These are phyloP conservation scores for Cucurbita ficifolia DNA, from an alignment of 306 rosid species.

Conservation along the genomic window DNA sequence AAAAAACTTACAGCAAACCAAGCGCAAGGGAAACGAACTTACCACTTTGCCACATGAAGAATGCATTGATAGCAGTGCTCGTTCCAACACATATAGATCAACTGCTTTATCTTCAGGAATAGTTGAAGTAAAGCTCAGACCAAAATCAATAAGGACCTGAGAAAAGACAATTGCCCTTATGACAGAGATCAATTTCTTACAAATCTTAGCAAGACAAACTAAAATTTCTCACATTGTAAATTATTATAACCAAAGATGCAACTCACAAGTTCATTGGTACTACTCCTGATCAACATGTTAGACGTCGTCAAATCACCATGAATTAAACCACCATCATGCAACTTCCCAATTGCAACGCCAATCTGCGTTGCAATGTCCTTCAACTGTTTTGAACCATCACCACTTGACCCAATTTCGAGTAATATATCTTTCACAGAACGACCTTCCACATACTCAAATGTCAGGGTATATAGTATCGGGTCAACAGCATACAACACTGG, in stretches of 20 bases:
- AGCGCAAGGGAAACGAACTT: constrained; percentile 5
- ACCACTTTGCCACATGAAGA: constrained; percentile 89
- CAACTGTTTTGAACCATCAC: constrained; percentile 25
- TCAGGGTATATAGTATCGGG: constrained; percentile 45
- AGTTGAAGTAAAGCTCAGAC: constrained; percentile 78
- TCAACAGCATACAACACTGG: constrained; percentile 58
- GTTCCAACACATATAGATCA: constrained; percentile 76
- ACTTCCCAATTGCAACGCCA: constrained; percentile 61
- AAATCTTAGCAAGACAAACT: neutral
- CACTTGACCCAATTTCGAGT: constrained; percentile 43
- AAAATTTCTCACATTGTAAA: neutral
- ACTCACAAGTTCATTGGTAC: constrained; percentile 58
- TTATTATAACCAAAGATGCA: neutral
- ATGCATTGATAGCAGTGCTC: constrained; percentile 86
- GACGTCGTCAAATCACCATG: constrained; percentile 90
- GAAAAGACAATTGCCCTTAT: constrained; percentile 8
- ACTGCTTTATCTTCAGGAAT: constrained; percentile 90
- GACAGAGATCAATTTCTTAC: constrained; percentile 7
- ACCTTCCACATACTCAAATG: constrained; percentile 66
- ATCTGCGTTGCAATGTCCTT: constrained; percentile 54
- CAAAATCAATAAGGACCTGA: constrained; percentile 79
- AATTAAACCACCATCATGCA: constrained; percentile 76
- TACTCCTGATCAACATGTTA: constrained; percentile 52
- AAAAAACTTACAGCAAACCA: neutral
- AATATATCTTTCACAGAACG: constrained; percentile 61